Evolutionary conservation across 2,329 filamentous ascomycete genomes (phyloP).

Genomic region (Colletotrichum endophyticum): DNA sequence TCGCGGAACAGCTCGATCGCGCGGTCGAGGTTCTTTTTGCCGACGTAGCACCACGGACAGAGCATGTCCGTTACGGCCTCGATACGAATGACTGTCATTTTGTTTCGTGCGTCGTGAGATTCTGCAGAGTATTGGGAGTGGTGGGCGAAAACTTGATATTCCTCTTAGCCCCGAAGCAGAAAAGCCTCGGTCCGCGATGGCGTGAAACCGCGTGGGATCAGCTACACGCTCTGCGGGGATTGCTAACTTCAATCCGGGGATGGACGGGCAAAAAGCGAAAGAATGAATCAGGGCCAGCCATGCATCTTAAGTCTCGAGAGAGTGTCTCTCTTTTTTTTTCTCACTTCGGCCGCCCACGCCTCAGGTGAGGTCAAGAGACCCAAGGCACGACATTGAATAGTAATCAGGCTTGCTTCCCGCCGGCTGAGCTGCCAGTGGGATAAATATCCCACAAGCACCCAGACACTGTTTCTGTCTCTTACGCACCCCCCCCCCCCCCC

Average conservation of each 20-base stretch:
- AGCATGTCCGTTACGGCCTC: constrained; percentile 55
- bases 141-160: neutral
- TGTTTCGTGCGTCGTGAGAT: neutral
- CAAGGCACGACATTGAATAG: neutral
- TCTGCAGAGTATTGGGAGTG: neutral
- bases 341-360: neutral
- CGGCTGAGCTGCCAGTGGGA: neutral
- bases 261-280: neutral
- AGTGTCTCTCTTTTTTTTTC: neutral
- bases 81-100: constrained; percentile 39
- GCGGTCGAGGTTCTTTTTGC: constrained; percentile 48
- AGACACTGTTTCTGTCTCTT: neutral
- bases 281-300: neutral
- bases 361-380: neutral
- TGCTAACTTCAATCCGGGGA: neutral
- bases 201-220: neutral
- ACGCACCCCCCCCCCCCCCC: neutral
- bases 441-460: neutral
- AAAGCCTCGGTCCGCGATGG: neutral
- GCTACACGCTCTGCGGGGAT: neutral
- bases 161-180: neutral
- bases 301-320: neutral
- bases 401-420: neutral
- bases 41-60: constrained; percentile 59
- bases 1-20: constrained; percentile 47